These are phyloP conservation scores for Eucalyptus tenuipes DNA, from an alignment of 345 rosid genomes.

Conservation along the genomic window DNA sequence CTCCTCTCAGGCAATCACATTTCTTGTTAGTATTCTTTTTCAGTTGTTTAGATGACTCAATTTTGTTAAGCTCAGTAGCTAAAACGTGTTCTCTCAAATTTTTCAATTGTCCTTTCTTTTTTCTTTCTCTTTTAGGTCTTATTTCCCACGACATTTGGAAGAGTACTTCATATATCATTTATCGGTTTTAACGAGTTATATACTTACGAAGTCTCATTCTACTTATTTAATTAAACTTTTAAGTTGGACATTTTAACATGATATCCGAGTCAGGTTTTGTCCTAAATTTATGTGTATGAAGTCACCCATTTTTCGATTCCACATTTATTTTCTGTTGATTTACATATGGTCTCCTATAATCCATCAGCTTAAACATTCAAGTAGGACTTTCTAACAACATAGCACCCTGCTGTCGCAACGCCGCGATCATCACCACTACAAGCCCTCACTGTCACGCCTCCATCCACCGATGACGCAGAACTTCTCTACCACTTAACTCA, in stretches of 20 bases:
- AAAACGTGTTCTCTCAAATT: not conserved
- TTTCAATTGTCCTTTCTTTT: no score
- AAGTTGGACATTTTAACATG: not conserved
- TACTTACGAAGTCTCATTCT: rapidly evolving
- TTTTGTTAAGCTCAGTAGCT: not conserved
- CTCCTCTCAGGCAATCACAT: not conserved
- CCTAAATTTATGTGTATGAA: not conserved
- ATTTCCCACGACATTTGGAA: not conserved
- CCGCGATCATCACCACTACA: not conserved
- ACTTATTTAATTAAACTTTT: not conserved
- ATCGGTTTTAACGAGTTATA: no score
- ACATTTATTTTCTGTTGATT: not conserved
- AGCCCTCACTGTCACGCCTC: not conserved
- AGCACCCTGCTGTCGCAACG: not conserved
- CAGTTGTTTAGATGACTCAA: not conserved
- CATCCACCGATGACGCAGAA: not conserved
- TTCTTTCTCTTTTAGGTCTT: not conserved
- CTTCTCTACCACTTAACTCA: not conserved
- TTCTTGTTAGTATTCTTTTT: not conserved
- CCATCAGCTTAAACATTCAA: not conserved
- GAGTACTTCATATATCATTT: not conserved
- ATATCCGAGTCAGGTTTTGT: rapidly evolving
- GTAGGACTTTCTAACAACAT: not conserved
- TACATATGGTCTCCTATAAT: not conserved
- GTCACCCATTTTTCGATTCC: not conserved